phyloP scores from a whole-genome alignment of 2,329 filamentous ascomycete species.

The Xylaria multiplex region DNA sequence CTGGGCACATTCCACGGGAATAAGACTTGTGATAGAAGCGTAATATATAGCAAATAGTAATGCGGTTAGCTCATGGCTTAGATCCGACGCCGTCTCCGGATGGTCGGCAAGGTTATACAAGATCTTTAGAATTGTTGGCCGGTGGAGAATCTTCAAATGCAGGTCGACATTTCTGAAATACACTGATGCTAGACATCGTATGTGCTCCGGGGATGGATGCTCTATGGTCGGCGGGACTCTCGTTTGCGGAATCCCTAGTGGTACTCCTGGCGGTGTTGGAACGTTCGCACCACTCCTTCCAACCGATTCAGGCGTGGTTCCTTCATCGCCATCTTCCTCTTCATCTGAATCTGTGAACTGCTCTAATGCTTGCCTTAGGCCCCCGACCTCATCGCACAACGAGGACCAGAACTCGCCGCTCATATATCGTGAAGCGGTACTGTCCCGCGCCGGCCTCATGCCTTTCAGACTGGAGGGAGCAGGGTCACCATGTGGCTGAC shows the following conservation, averaged over 20 bases:
- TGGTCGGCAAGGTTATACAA: slow-evolving; percentile 51
- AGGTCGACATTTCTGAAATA: slow-evolving; percentile 57
- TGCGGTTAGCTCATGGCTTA: slow-evolving; percentile 48
- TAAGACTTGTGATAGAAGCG: slow-evolving; percentile 52
- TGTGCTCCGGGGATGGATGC: slow-evolving; percentile 53
- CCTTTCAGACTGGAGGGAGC: slow-evolving; percentile 3
- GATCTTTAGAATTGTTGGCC: slow-evolving; percentile 51
- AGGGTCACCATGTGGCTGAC: background rate
- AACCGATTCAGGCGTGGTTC: slow-evolving; percentile 39
- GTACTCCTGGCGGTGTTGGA: slow-evolving; percentile 36
- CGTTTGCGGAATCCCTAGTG: slow-evolving; percentile 45
- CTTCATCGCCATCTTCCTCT: slow-evolving; percentile 48
- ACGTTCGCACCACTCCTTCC: slow-evolving; percentile 25
- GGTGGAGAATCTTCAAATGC: slow-evolving; percentile 57
- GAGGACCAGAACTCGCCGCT: slow-evolving; percentile 58
- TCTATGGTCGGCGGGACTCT: slow-evolving; percentile 19
- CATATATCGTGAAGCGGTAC: slow-evolving; percentile 52
- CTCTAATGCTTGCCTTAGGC: slow-evolving; percentile 56
- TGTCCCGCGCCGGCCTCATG: slow-evolving; percentile 33
- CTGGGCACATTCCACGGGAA: slow-evolving; percentile 46
- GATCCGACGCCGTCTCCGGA: slow-evolving; percentile 38
- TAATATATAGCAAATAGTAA: slow-evolving; percentile 58
- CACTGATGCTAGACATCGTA: slow-evolving; percentile 50
- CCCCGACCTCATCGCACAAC: slow-evolving; percentile 57
- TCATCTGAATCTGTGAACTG: slow-evolving; percentile 55